Base-by-base conservation (phyloP, 2,329 filamentous ascomycete genomes). In the Xylaria sp. region DNA sequence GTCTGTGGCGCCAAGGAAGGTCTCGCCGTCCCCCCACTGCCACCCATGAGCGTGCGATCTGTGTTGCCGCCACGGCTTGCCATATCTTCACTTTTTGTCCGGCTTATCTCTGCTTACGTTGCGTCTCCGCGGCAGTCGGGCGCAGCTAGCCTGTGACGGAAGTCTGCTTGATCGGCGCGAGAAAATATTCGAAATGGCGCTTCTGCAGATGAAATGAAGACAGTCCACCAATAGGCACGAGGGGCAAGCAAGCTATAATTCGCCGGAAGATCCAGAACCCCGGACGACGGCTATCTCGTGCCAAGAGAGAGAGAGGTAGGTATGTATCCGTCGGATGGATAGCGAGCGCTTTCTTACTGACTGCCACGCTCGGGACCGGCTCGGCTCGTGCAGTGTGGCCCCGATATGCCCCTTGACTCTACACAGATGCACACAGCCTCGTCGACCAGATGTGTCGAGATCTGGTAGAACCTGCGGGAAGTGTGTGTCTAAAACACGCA, bases 1-100 rank as follows among this genome's bases (percentile, higher is more conserved):
- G 69, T 60, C 69, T 77, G 76, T 36, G 75, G 75, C 61, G 75
- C 75, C 73, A 78, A 77, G 4, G 77, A 84, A 27, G 79, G 76
- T 45, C 80, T 75, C 65, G 78, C 64, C 34, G 73, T 63, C 17
- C 70, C 72, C 61, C 68, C 65, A 34, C 69, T 67, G 56, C 74
- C 71, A 14, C 69, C 70, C 68, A 73, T 65, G 61, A 75, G 74
- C 1, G 72, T 76, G 59, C 72, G 72, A 53, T 71, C 72, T 30
- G 64, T 45, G 65, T 66, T 66, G 11, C 69, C 60, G 51, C 73
- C 67, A 60, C 72, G 69, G 24, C 69, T 70, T 27, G 71, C 55
- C 72, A 75, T 58, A 34, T 61, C 32, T 61, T 60, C 48, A 17
- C 24, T 42, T 34, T 36, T 36, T 6, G 19, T 45, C 24, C 45